Base-by-base conservation (phyloP, 345 rosid species). In the Turritis glabra region DNA sequence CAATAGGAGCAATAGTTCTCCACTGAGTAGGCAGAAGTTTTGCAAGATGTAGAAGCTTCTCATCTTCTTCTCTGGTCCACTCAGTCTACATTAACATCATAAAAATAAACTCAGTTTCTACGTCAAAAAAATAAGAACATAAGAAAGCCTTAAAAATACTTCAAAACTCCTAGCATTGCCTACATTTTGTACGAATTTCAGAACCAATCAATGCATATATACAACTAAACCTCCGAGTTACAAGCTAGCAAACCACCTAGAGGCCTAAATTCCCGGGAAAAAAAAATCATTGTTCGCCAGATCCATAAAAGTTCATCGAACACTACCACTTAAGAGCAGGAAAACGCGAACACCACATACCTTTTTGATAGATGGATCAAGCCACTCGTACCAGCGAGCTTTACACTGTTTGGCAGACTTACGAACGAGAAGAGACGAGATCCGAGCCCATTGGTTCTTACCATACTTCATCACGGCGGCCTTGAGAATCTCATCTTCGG, bases 341-440 rank as follows among this genome's bases (percentile, higher is more conserved):
- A 29, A 25, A 74, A 18, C 44, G 63, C 46, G 17, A 8, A 58
- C 8, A 33, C 7, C 18, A 61, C 47, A 10, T 37, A 88, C 99
- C 93, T 96, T 96, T 79, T 92, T 96, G 74, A 96, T 92, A 40
- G 99, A 96, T 23, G 98, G 99, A 71, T 96, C 99, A 63, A 92
- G 99, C 99, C 99, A 96, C 85, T 96, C 99, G 64, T 96, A 92
- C 99, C 98, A 96, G 32, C 99, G 97, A 80, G 99, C 99, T 73
- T 96, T 96, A 77, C 99, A 92, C 86, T 96, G 98, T 85, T 96
- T 96, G 11, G 99, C 99, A 3, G 99, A 96, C 72, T 96, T 96
- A 18, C 99, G 99, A 71, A 96, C 98, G 18, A 92, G 94, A 25
- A 92, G 93, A 40, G 98, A 96, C 62, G 98, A 96, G 77, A 96